A percentile compares a stretch with the other conserved stretches of the same genome.
Conservation (phyloP, 2,329 filamentous ascomycete species). For the Aspergillus transmontanensis region DNA sequence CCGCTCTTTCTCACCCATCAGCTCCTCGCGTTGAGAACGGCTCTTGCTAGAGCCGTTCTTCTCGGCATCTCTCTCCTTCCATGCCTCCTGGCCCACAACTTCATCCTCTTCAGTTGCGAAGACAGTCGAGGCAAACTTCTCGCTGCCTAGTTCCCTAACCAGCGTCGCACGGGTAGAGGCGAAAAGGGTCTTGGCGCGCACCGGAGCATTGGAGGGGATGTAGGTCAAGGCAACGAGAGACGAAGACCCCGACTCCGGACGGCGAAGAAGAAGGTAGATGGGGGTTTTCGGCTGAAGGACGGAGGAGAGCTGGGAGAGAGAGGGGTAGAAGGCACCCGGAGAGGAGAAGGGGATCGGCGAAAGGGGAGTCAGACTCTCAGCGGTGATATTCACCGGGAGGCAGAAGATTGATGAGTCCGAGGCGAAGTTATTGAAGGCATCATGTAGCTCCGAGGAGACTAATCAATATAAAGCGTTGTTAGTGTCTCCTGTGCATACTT, state of each 20-base stretch:
- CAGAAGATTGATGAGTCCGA: conserved; percentile 45
- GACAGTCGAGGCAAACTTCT: conserved; percentile 61
- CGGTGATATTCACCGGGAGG: conserved; percentile 49
- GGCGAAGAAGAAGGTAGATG: conserved; percentile 64
- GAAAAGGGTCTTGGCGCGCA: conserved; percentile 68
- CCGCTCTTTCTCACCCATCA: conserved; percentile 65
- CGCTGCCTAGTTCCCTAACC: conserved; percentile 61
- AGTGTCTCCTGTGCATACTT: not conserved
- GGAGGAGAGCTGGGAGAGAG: conserved; percentile 51
- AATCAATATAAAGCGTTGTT: conserved; percentile 8
- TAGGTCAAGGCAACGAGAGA: conserved; percentile 60
- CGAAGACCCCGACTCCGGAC: conserved; percentile 33
- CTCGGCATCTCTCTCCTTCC: conserved; percentile 55
- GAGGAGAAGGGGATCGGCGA: conserved; percentile 43
- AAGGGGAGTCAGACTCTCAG: conserved; percentile 47
- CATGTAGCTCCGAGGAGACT: conserved; percentile 51
- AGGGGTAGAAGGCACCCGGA: conserved; percentile 52
- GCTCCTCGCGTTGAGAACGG: conserved; percentile 44
- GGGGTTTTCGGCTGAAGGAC: conserved; percentile 59
- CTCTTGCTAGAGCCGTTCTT: conserved; percentile 33
- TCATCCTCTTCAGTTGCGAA: conserved; percentile 64
- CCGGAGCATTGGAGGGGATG: conserved; percentile 64
- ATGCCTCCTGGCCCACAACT: conserved; percentile 56
- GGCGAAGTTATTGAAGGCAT: conserved; percentile 49
- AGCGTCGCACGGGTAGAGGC: conserved; percentile 65